These are phyloP conservation scores for Candida parachauliodes DNA, from an alignment of 805 yeast species.

Conservation along the genomic window DNA sequence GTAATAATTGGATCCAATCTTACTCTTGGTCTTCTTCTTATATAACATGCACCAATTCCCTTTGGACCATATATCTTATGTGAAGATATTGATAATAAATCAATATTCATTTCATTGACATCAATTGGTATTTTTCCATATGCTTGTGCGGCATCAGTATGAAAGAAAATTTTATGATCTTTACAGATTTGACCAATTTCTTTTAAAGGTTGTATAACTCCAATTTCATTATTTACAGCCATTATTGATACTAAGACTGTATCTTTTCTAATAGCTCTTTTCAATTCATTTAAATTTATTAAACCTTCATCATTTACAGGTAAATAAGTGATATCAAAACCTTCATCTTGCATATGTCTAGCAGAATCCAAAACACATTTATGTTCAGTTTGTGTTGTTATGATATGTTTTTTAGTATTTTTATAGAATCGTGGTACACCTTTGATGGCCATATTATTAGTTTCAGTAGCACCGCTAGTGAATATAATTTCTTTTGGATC, in stretches of 20 bases:
- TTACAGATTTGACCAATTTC: conserved; percentile 90
- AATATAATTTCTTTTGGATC: conserved; percentile 96
- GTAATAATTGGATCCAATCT: conserved; percentile 91
- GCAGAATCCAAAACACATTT: conserved; percentile 98
- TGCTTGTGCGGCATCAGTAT: conserved; percentile 97
- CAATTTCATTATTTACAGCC: conserved; percentile 98
- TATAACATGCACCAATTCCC: conserved; percentile 94
- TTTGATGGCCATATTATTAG: conserved; percentile 90
- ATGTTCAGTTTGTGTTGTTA: conserved; percentile 96
- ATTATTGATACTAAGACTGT: conserved; percentile 87
- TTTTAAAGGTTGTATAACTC: conserved; percentile 93
- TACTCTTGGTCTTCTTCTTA: conserved; percentile 97
- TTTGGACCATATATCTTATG: conserved; percentile 98
- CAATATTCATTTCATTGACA: conserved; percentile 91
- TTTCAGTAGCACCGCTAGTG: conserved; percentile 97
- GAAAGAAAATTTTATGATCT: conserved; percentile 87
- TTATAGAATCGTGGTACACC: conserved; percentile 94
- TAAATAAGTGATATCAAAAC: conserved; percentile 91
- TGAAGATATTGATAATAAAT: conserved; percentile 87
- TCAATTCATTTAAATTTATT: conserved; percentile 71
- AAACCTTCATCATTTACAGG: conserved; percentile 82
- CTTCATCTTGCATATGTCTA: conserved; percentile 92
- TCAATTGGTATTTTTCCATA: conserved; percentile 91
- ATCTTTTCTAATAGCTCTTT: conserved; percentile 81
- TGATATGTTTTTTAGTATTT: conserved; percentile 86